Conservation (phyloP, 257 asterid genomes). For the Rubia yunnanensis region DNA sequence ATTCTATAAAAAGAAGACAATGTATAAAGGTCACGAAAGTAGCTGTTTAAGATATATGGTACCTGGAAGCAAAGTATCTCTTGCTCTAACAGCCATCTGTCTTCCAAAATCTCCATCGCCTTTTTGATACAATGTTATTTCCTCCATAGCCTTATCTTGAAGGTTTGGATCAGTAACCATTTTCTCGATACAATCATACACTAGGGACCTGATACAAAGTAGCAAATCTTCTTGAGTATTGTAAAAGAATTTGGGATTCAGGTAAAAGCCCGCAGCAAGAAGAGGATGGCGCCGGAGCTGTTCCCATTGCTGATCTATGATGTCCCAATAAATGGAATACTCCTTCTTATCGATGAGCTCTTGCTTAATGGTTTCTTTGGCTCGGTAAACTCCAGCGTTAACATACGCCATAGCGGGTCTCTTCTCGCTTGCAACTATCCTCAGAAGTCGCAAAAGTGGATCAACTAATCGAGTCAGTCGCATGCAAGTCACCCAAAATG, state of each 20-base stretch:
- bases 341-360: constrained; percentile 55
- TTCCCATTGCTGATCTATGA: constrained; percentile 84
- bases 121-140: constrained; percentile 60
- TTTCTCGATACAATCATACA: constrained; percentile 80
- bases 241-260: constrained; percentile 84
- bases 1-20: not conserved
- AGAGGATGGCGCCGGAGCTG: constrained; percentile 76
- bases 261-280: constrained; percentile 85
- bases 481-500: constrained; percentile 69
- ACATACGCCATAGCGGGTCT: constrained; percentile 80
- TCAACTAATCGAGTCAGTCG: constrained; percentile 42
- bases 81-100: constrained; percentile 87
- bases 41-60: constrained; percentile 17
- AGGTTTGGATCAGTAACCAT: constrained; percentile 65
- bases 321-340: constrained; percentile 66
- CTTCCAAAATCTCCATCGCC: constrained; percentile 90
- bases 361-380: constrained; percentile 78
- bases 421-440: constrained; percentile 71
- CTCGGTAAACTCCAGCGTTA: constrained; percentile 78
- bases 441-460: constrained; percentile 60
- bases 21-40: too few species aligned
- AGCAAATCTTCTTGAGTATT: constrained; percentile 68
- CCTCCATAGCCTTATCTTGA: constrained; percentile 80
- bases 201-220: constrained; percentile 63
- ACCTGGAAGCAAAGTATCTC: constrained; percentile 81